Evolutionary conservation across 2,329 filamentous ascomycete species (phyloP).

Genomic region (Fusarium verticillioides): DNA sequence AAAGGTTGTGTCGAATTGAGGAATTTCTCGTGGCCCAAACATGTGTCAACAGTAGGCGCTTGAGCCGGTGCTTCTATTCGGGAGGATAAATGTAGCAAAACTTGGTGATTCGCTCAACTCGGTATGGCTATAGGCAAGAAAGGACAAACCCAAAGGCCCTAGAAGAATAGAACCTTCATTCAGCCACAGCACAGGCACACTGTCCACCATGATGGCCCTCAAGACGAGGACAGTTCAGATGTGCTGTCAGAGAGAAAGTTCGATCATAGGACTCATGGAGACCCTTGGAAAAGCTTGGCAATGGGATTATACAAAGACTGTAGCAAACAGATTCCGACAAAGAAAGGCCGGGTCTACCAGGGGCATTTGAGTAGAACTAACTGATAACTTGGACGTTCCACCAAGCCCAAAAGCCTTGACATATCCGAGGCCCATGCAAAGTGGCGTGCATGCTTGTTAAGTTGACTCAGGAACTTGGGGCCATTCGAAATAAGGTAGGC

Average conservation of each 20-base stretch:
- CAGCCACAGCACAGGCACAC: not conserved
- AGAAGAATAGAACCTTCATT: not conserved
- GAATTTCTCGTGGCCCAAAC: not conserved
- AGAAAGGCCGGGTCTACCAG: not conserved
- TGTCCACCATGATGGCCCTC: not conserved
- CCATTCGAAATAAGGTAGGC: not conserved
- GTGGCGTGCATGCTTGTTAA: slow-evolving; percentile 8
- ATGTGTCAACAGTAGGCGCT: not conserved
- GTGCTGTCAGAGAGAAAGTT: not conserved
- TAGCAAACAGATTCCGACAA: not conserved
- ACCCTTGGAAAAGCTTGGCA: slow-evolving; percentile 5
- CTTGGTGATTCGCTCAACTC: not conserved
- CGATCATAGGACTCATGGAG: not conserved
- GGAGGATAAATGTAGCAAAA: not conserved
- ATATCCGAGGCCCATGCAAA: slow-evolving; percentile 3
- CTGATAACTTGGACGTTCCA: slow-evolving; percentile 6
- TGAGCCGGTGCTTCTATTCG: too few species aligned
- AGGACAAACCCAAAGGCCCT: not conserved
- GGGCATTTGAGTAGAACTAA: not conserved
- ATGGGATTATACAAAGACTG: slow-evolving; percentile 15
- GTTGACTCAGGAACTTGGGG: not conserved
- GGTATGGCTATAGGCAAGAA: not conserved
- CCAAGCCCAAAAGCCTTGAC: slow-evolving; percentile 1
- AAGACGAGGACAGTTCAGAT: not conserved
- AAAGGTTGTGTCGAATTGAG: not conserved